phyloP scores from a whole-genome alignment of 2,329 filamentous ascomycete genomes.

The Fusarium sp. region DNA sequence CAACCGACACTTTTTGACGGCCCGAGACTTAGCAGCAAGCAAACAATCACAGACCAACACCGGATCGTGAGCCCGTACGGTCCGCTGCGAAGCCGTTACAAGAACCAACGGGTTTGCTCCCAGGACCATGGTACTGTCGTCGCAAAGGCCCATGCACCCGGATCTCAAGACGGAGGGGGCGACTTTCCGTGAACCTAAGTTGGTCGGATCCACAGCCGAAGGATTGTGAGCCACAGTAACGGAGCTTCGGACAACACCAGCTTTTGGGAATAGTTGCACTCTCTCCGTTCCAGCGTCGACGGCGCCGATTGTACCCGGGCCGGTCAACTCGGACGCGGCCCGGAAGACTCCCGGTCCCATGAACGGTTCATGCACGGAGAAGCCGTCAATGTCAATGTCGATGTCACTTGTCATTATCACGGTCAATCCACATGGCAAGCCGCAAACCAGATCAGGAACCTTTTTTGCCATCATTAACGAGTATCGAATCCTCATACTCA shows the following conservation, averaged over 20 bases:
- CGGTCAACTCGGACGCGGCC: slow-evolving; percentile 11
- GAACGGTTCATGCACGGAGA: slow-evolving; percentile 17
- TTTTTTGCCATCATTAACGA: background rate
- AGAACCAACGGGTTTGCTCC: slow-evolving; percentile 24
- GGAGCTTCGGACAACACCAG: background rate
- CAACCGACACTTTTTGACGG: slow-evolving; percentile 7
- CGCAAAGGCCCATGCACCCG: slow-evolving; percentile 20
- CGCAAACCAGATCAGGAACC: background rate
- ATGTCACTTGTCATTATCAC: too few species aligned
- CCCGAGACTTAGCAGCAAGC: slow-evolving; percentile 31
- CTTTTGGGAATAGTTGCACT: slow-evolving; percentile 23
- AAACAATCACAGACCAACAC: slow-evolving; percentile 22
- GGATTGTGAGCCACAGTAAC: background rate
- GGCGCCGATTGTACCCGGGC: slow-evolving; percentile 24
- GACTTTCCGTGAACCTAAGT: slow-evolving; percentile 16
- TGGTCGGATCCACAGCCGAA: slow-evolving; percentile 13
- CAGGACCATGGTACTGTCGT: slow-evolving; percentile 21
- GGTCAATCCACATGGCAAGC: slow-evolving; percentile 1
- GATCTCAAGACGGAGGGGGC: slow-evolving; percentile 18
- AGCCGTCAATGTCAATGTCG: background rate
- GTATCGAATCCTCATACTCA: slow-evolving; percentile 18
- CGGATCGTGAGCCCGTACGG: slow-evolving; percentile 13
- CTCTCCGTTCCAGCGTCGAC: slow-evolving; percentile 10
- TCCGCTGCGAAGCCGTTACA: slow-evolving; percentile 8
- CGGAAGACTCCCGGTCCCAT: slow-evolving; percentile 20